A percentile compares a stretch with the other conserved stretches of the same genome.
phyloP scores from a whole-genome alignment of 106 monocot species.

The Iris macrosiphon region DNA sequence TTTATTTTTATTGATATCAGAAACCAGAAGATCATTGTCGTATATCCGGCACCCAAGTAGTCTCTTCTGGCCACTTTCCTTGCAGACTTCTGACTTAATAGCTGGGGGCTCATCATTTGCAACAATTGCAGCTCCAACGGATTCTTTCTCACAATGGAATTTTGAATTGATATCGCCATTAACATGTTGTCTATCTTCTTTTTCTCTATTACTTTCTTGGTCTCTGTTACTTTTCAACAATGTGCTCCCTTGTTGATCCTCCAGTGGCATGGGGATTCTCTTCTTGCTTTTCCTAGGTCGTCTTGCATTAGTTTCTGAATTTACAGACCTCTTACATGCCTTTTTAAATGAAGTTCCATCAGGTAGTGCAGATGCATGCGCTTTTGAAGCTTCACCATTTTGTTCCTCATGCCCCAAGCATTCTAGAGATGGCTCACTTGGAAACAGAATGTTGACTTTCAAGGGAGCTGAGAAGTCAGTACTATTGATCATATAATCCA shows the following conservation, averaged over 20 bases:
- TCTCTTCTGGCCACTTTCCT: conserved; percentile 36
- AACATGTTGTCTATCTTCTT: not conserved
- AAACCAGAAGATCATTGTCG: conserved; percentile 82
- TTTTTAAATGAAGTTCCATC: not conserved
- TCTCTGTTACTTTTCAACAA: too few species aligned
- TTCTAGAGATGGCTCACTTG: conserved; percentile 5
- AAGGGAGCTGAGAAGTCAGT: not conserved
- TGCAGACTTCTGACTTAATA: conserved; percentile 24
- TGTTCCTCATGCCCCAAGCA: conserved; percentile 4
- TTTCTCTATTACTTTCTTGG: too few species aligned
- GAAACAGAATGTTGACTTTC: conserved; percentile 11
- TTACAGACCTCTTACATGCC: conserved; percentile 12
- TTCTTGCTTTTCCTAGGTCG: conserved; percentile 5
- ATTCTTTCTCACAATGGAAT: too few species aligned
- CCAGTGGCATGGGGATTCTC: conserved; percentile 2
- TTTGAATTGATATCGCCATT: conserved; percentile 21
- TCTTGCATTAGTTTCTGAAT: conserved; percentile 26
- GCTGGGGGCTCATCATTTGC: conserved; percentile 3
- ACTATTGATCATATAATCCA: conserved; percentile 10
- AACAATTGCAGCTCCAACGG: too few species aligned
- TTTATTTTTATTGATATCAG: conserved; percentile 69
- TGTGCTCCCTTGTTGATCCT: too few species aligned
- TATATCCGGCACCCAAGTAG: conserved; percentile 35
- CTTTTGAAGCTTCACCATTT: conserved; percentile 7
- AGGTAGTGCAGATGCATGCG: not conserved